These are phyloP conservation scores for Zasmidium angulare DNA, from an alignment of 2,329 filamentous ascomycete genomes.

Conservation along the genomic window DNA sequence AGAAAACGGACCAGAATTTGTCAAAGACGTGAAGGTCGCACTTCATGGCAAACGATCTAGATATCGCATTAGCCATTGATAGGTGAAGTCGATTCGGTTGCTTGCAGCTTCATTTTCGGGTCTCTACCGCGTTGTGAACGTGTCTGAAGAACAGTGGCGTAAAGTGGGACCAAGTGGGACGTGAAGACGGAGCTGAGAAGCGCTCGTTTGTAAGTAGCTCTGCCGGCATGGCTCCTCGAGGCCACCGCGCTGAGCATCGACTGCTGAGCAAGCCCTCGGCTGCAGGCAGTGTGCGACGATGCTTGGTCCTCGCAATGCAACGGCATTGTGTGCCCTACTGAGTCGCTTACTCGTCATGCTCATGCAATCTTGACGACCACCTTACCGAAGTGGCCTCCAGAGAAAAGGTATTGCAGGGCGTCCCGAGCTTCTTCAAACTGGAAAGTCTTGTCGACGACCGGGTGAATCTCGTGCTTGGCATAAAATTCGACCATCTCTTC, in stretches of 20 bases:
- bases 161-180: too few species aligned
- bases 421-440: conserved; percentile 37
- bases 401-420: conserved; percentile 37
- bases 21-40: conserved; percentile 5
- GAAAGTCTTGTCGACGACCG: conserved; percentile 44
- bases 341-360: not conserved
- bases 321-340: not conserved
- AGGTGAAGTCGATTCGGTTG: not conserved
- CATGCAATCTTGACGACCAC: conserved; percentile 33
- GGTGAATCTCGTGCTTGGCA: conserved; percentile 41
- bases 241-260: not conserved
- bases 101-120: too few species aligned
- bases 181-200: not conserved
- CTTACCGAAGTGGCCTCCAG: conserved; percentile 41
- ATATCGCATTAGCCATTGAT: not conserved
- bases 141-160: too few species aligned
- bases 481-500: conserved; percentile 46
- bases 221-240: not conserved
- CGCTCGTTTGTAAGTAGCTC: not conserved
- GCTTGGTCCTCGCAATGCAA: not conserved
- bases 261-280: not conserved
- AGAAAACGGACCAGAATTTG: not conserved
- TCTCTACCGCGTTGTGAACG: too few species aligned
- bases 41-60: not conserved
- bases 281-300: not conserved